Base-by-base conservation (phyloP, 1,284 basidiomycete species). In the Leccinum fallax region DNA sequence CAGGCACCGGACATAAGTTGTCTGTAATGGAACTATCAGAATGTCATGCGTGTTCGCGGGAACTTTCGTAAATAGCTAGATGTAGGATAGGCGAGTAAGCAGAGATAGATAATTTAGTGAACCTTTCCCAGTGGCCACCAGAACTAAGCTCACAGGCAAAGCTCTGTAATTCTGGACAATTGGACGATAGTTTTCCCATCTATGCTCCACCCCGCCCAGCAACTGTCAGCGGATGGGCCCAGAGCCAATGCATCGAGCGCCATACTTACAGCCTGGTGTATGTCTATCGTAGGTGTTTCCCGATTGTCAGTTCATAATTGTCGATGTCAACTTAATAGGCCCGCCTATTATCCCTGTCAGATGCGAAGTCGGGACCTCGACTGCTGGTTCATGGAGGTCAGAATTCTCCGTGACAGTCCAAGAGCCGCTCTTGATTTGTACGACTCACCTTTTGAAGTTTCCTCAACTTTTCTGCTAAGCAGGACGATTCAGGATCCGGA, bases 1-100 rank as follows among this genome's bases (percentile, higher is more conserved):
- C 65, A 76, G 74, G 72, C 58, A 76, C 73, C 60, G 34, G 71
- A 34, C 60, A 61, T 46, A 56, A n/a, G 32, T 58, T 43, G 53
- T 57, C 34, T 26, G 55, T 16, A 34, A 34, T 63, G 62, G 36
- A 63, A 59, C 58, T 52, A 54, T 56, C 57, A 62, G 38, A 48
- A 48, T n/a, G 34, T 59, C 63, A 67, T 63, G 61, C 59, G 64
- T 63, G 58, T 61, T 55, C 64, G 61, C 59, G 63, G 62, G 60
- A 63, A 56, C n/a, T 62, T 54, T 63, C 53, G 57, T 61, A 56
- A 63, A 65, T 59, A 58, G 55, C 53, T 61, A 46, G 24, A 60
- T 30, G 58, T 63, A 49, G 51, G 55, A 58, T 32, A 70, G 58
- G 61, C 61, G 62, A 65, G 46, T 57, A 61, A 60, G 59, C 43